Conservation (phyloP, 768 basidiomycete genomes). For the Pilatotrama ljubarskyi region DNA sequence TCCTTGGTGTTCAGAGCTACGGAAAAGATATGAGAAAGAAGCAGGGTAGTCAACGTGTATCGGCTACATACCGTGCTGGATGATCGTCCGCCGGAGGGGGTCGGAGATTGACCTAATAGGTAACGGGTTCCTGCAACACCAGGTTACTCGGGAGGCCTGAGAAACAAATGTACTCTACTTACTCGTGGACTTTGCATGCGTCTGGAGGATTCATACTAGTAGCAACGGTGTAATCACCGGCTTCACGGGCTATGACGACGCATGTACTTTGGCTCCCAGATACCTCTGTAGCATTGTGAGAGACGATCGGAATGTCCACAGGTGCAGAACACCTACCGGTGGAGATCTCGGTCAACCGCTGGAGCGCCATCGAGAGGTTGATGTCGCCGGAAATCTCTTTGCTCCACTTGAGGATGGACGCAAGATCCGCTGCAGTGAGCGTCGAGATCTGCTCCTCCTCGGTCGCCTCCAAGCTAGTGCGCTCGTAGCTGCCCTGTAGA, state of each 20-base stretch:
- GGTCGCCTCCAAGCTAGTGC: constrained; percentile 36
- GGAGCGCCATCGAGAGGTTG: constrained; percentile 63
- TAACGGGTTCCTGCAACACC: constrained; percentile 50
- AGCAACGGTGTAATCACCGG: constrained; percentile 69
- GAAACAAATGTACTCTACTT: constrained; percentile 26
- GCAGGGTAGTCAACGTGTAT: background rate
- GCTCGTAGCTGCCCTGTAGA: constrained; percentile 31
- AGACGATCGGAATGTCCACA: background rate
- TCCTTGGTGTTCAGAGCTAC: constrained; percentile 68
- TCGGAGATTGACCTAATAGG: constrained; percentile 59
- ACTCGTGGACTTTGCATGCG: constrained; percentile 70
- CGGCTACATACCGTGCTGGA: constrained; percentile 57
- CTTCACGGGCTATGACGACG: constrained; percentile 68
- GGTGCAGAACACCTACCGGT: constrained; percentile 43
- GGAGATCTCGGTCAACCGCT: constrained; percentile 70
- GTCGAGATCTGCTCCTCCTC: constrained; percentile 56
- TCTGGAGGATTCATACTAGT: constrained; percentile 64
- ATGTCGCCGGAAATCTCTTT: constrained; percentile 76
- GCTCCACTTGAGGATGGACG: constrained; percentile 72
- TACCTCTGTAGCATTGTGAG: constrained; percentile 43
- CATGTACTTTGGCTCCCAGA: constrained; percentile 68
- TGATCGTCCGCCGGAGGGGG: constrained; percentile 65
- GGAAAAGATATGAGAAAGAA: background rate
- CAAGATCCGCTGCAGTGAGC: constrained; percentile 61
- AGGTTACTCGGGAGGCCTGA: background rate